phyloP scores from a whole-genome alignment of 2,329 filamentous ascomycete genomes.

The Aureobasidium zeae region DNA sequence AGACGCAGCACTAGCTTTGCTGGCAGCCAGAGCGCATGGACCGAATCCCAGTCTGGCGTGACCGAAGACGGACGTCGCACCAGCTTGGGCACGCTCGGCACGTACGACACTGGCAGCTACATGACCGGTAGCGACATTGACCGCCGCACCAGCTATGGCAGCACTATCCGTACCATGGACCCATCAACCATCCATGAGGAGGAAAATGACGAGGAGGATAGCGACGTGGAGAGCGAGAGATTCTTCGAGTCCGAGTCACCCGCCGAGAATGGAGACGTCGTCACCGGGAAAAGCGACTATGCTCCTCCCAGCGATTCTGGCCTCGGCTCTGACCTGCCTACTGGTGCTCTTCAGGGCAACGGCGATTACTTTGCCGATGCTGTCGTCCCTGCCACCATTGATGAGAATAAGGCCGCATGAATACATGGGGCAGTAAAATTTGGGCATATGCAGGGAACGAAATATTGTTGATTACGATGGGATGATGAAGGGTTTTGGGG shows the following conservation, averaged over 20 bases:
- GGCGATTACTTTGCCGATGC: slow-evolving; percentile 14
- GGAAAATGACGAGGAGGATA: slow-evolving; percentile 19
- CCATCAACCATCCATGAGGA: slow-evolving; percentile 19
- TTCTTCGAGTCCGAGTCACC: slow-evolving; percentile 9
- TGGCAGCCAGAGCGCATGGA: slow-evolving; percentile 21
- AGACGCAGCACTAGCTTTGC: slow-evolving; percentile 21
- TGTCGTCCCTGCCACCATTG: not conserved
- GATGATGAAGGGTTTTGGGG: not conserved
- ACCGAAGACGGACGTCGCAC: slow-evolving; percentile 28
- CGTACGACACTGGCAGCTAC: slow-evolving; percentile 41
- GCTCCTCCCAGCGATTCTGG: slow-evolving; percentile 32
- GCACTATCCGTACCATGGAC: slow-evolving; percentile 28
- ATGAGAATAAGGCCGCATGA: slow-evolving; percentile 5
- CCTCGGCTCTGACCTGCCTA: slow-evolving; percentile 32
- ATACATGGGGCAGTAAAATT: not conserved
- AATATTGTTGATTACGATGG: not conserved
- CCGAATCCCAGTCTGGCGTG: slow-evolving; percentile 18
- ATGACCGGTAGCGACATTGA: slow-evolving; percentile 40
- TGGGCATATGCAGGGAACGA: too few relatives aligned
- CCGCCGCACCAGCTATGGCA: slow-evolving; percentile 37
- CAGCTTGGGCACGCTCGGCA: slow-evolving; percentile 36
- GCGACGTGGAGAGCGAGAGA: slow-evolving; percentile 17
- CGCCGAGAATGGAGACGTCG: slow-evolving; percentile 18
- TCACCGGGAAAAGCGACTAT: too few relatives aligned
- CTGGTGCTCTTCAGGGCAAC: slow-evolving; percentile 20